These are phyloP conservation scores for Copromyces sp. DNA, from an alignment of 495 filamentous ascomycete genomes.

Conservation along the genomic window DNA sequence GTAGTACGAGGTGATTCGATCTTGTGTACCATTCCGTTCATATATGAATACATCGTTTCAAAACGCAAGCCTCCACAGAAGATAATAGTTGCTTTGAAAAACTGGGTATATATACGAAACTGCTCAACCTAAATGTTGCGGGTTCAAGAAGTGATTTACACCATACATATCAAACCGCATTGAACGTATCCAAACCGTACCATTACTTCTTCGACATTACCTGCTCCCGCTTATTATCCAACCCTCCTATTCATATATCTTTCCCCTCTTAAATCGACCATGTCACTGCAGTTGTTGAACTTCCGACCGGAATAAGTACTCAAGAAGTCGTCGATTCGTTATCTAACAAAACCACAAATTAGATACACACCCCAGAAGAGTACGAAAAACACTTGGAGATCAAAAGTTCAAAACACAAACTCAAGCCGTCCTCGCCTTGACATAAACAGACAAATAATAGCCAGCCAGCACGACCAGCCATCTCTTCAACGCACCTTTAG, in stretches of 20 bases:
- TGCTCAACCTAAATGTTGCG: neutral
- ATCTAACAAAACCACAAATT: neutral
- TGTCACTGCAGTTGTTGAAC: neutral
- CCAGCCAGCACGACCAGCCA: slow-evolving; percentile 33
- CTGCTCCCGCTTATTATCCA: neutral
- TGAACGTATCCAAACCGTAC: neutral
- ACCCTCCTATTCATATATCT: neutral
- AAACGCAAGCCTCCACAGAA: neutral
- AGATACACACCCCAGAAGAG: neutral
- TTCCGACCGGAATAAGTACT: neutral
- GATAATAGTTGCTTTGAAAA: neutral
- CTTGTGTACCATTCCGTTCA: too few relatives aligned
- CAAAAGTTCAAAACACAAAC: neutral
- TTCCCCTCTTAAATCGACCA: neutral
- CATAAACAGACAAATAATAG: slow-evolving; percentile 9
- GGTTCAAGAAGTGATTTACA: neutral
- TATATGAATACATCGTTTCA: too few relatives aligned
- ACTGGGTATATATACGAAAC: neutral
- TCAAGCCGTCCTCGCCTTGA: slow-evolving; percentile 1
- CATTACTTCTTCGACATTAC: neutral
- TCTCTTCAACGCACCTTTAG: slow-evolving; percentile 38
- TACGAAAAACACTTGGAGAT: neutral
- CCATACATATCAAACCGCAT: neutral
- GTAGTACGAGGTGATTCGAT: neutral
- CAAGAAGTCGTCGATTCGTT: neutral